Conservation (phyloP, 2,329 filamentous ascomycete genomes). For the Lachnellula occidentalis region DNA sequence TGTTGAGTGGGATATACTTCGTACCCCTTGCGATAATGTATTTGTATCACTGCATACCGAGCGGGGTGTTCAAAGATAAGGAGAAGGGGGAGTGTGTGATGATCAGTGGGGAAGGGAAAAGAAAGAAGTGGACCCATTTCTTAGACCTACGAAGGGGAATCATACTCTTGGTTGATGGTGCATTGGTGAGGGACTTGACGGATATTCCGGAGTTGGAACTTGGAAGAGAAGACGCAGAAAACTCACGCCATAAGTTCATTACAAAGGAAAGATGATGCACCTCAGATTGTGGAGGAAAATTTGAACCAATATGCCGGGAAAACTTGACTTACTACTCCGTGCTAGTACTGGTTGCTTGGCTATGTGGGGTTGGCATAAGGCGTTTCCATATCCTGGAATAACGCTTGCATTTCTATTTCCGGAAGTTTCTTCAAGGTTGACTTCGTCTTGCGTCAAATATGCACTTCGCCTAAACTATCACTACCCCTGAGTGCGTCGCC, state of each 20-base stretch:
- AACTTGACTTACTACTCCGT: not conserved
- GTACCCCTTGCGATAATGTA: conserved; percentile 36
- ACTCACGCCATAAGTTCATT: conserved; percentile 24
- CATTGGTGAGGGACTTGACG: conserved; percentile 15
- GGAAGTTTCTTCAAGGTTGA: too few species aligned
- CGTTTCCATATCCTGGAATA: not conserved
- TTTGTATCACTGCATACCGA: conserved; percentile 37
- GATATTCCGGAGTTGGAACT: conserved; percentile 7
- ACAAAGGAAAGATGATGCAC: conserved; percentile 30
- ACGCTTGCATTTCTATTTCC: too few species aligned
- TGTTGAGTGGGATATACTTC: conserved; percentile 33
- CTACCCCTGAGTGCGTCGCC: too few species aligned
- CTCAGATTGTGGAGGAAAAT: conserved; percentile 25
- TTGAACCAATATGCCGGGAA: not conserved
- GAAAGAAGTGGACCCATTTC: conserved; percentile 1
- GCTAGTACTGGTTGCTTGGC: not conserved
- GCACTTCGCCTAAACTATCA: too few species aligned
- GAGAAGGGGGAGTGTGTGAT: conserved; percentile 38
- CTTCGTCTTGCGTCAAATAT: too few species aligned
- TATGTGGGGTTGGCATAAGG: not conserved
- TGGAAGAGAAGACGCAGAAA: conserved; percentile 3
- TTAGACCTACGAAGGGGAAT: conserved; percentile 7
- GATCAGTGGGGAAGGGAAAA: conserved; percentile 10
- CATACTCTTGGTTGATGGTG: conserved; percentile 27
- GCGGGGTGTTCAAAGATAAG: conserved; percentile 43